Evolutionary conservation across 1,139 yeast genomes (phyloP), one percentile per base, ranked within the genome.

Genomic region (Lodderomyces beijingensis): DNA sequence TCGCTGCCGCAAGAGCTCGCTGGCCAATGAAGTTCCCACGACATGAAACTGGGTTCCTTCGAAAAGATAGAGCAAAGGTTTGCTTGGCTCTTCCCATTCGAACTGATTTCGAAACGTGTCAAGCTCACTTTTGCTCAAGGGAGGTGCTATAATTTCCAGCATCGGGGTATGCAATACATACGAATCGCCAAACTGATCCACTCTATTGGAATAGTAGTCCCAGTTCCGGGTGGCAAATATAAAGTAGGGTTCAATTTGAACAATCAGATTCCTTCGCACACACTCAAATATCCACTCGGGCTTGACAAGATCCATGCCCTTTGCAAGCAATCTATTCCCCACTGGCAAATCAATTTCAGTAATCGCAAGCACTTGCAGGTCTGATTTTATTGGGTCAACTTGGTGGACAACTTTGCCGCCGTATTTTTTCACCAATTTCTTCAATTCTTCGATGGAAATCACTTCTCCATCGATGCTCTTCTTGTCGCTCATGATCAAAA

Each of bases 271-370:
- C 14, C 63, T 54, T 10, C 56, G 47, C 3, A 85, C 58, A 45
- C 94, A 77, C 42, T 84, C 88, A 29, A 76, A 60, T 5, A 87
- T 53, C 95, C 96, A 91, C 13, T 56, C 55, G 1, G 94, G 89
- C 34, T 58, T 67, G 5, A 87, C 50, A 1, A 89, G 63, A 46
- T 81, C 86, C 43, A 65, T 70, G 0, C 79, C 80, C 22, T 63
- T 51, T 4, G 62, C 53, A 3, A 63, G 48, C 32, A 77, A 55
- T 1, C 62, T 57, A 7, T 56, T 52, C 5, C 78, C 73, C 26
- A 65, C 69, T 1, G 70, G 61, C 0, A 82, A 68, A 10, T 53
- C 37, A 28, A 59, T 66, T 36, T 77, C 81, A 11, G 83, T 72
- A 12, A 84, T 50, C 16, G 57, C 59, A 19, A 62, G 49, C 10